Evolutionary conservation across 73 alveolate species (phyloP), one percentile per base, ranked within the genome.

Genomic region (Symbiodinium natans): DNA sequence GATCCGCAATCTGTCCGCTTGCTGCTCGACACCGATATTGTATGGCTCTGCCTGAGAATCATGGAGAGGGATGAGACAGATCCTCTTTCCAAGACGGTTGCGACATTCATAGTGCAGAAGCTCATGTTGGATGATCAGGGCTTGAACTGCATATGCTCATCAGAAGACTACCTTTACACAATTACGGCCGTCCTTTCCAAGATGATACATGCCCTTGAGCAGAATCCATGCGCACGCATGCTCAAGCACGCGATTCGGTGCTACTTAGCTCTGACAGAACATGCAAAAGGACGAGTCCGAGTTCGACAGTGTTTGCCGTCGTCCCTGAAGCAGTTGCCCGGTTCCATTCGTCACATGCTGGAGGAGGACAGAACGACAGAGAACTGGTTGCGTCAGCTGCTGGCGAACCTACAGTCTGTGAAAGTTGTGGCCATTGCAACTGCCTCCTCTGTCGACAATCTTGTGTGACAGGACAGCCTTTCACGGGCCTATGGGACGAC

Each of bases 51-150:
- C 73, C 98, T 99, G 93, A 99, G 99, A 86, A 99, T 99, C n/a
- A 99, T 99, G 99, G 99, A 99, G 98, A 99, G 99, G 23, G 39
- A 33, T 0, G 42, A 5, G 27, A 23, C 41, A 15, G 25, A n/a
- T 31, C 99, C 99, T 92, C 99, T 99, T 21, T 99, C 99, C 42
- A 99, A 99, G 98, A 99, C 99, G 13, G 99, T 99, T 52, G 99
- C 99, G 29, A 99, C 99, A 0, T 99, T 99, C 92, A 99, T 99
- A 39, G 99, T 99, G 31, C 99, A 99, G 99, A 99, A 99, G 99
- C 99, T 99, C 43, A 99, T 99, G 41, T 96, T 99, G 73, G 99
- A 99, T 90, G 99, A 99, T 77, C 99, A 98, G 82, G 99, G 99
- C n/a, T 98, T 99, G 56, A 92, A 99, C 93, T 99, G 99, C 98